phyloP scores from a whole-genome alignment of 2,329 filamentous ascomycete genomes.

The Ophiostoma sp. region DNA sequence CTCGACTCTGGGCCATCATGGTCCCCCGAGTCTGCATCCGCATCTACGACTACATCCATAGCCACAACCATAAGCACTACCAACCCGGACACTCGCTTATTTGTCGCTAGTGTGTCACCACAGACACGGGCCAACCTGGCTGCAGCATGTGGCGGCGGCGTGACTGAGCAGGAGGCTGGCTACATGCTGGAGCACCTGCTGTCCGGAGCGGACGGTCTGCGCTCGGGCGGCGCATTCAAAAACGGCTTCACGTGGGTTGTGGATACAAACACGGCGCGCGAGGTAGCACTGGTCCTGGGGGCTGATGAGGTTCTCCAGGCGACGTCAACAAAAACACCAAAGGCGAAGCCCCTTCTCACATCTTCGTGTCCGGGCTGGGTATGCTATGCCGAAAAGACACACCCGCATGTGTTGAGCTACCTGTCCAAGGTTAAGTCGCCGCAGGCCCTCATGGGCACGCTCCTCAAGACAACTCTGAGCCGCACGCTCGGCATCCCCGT shows the following conservation, averaged over 20 bases:
- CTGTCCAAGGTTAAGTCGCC: slow-evolving; percentile 89
- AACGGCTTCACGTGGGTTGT: slow-evolving; percentile 85
- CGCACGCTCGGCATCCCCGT: slow-evolving; percentile 65
- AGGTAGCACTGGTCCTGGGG: slow-evolving; percentile 74
- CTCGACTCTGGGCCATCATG: slow-evolving; percentile 59
- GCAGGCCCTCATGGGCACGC: slow-evolving; percentile 82
- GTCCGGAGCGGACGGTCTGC: slow-evolving; percentile 62
- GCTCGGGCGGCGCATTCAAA: slow-evolving; percentile 61
- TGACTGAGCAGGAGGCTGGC: slow-evolving; percentile 68
- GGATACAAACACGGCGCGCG: slow-evolving; percentile 78
- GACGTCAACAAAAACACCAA: not conserved
- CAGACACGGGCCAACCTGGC: slow-evolving; percentile 86
- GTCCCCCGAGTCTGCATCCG: slow-evolving; percentile 28
- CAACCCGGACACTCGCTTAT: slow-evolving; percentile 57
- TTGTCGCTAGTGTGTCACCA: slow-evolving; percentile 87
- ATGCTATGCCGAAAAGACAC: slow-evolving; percentile 97
- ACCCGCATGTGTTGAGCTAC: slow-evolving; percentile 86
- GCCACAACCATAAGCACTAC: not conserved
- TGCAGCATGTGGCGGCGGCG: slow-evolving; percentile 67
- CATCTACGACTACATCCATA: too few species aligned
- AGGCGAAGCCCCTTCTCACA: slow-evolving; percentile 59
- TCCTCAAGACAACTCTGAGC: slow-evolving; percentile 81
- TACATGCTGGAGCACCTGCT: slow-evolving; percentile 79
- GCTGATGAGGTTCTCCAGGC: slow-evolving; percentile 60
- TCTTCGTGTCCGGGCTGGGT: slow-evolving; percentile 97